Evolutionary conservation across 805 yeast genomes (phyloP), one percentile per base, ranked within the genome.

Genomic region (Ogataea nakhonphanomensis): DNA sequence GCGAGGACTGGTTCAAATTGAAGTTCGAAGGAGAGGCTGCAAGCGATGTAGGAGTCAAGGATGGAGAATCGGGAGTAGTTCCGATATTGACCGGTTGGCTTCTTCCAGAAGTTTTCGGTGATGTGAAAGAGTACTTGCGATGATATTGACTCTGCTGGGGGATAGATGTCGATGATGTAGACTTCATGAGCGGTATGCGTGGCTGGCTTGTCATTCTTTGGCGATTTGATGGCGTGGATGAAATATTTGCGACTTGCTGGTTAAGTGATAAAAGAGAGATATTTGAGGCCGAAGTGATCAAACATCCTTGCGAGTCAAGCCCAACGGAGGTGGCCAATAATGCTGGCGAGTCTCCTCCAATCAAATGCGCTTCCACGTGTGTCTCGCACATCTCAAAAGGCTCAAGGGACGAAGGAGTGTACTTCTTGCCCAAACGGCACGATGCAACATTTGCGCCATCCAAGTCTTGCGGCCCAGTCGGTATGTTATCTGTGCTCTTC

Each of bases 21-120:
- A 76, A 74, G 35, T 74, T 57, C 4, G 80, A 74, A 1, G 82
- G 82, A 0, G 79, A 74, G 5, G 76, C 78, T 2, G 74, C 72
- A 11, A 76, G 35, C 4, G 79, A 73, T 0, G 71, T 67, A 2
- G 82, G 80, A 31, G 63, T 70, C 37, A 77, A 59, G 38, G 65
- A 64, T 0, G 81, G 81, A 1, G 79, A 74, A 37, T 72, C 79
- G 0, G 81, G 80, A 8, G 58, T 54, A 20, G 42, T 8, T 25
- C 33, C 23, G 41, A 35, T 39, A 21, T 44, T 33, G 37, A 40
- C 31, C 7, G 43, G 40, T 26, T 38, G 35, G 4, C 44, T 41
- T 27, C 23, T 23, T 10, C 24, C 24, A n/a, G 28, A 9, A 8
- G 17, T 20, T 28, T 38, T 38, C 26, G 57, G 54, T 12, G 57